Percentiles rank a stretch among this genome's conserved stretches.
Evolutionary conservation across 441 rosid genomes (phyloP).

Genomic region (Syzygium syzygioides): DNA sequence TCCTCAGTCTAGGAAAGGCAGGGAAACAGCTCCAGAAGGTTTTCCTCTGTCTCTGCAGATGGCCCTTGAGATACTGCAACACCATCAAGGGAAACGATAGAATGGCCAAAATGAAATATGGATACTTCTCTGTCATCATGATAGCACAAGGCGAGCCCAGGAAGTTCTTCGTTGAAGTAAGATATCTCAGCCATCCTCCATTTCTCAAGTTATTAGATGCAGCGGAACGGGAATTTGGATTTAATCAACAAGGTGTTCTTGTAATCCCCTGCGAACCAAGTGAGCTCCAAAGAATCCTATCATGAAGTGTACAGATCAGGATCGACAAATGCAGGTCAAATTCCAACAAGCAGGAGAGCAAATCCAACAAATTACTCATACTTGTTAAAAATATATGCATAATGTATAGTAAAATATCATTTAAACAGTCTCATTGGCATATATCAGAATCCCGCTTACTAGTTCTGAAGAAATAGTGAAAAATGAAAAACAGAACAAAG

Average conservation of each 20-base stretch:
- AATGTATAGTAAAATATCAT: neutral
- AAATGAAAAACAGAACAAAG: neutral
- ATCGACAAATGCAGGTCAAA: conserved; percentile 1
- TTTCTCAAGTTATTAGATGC: conserved; percentile 10
- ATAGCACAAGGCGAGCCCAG: neutral
- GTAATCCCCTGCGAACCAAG: conserved; percentile 17
- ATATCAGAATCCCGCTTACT: neutral
- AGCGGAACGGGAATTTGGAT: conserved; percentile 13
- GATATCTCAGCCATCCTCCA: conserved; percentile 12
- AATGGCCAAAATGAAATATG: neutral
- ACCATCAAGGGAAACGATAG: neutral
- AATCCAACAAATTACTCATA: neutral
- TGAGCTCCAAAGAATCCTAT: conserved; percentile 10
- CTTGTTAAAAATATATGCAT: neutral
- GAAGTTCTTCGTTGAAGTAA: conserved; percentile 4
- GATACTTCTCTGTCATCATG: conserved; percentile 9
- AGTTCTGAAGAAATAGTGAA: neutral
- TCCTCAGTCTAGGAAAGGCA: neutral
- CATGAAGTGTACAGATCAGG: neutral
- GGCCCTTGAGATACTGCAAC: neutral
- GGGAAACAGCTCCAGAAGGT: conserved; percentile 2
- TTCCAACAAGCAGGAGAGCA: neutral
- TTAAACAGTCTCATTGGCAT: neutral
- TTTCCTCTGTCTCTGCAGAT: neutral
- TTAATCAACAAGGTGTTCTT: conserved; percentile 16